Conservation (phyloP, 169 alveolate genomes). For the Theileria luwenshuni region DNA sequence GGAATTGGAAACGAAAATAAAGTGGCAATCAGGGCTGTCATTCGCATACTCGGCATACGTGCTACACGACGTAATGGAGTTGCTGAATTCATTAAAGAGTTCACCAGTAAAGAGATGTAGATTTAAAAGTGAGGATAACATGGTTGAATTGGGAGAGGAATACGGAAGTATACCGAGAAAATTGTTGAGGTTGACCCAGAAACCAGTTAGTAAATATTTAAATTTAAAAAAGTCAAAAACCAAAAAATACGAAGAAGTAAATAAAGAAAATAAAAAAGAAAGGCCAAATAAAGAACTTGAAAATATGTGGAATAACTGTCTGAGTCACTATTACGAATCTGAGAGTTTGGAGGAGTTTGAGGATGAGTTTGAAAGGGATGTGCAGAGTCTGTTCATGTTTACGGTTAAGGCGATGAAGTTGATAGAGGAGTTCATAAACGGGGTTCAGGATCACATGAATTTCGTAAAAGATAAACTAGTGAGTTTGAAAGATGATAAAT, state of each 20-base stretch:
- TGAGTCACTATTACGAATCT: neutral
- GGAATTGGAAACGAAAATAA: neutral
- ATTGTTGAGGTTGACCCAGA: neutral
- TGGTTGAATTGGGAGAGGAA: neutral
- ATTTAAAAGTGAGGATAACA: neutral
- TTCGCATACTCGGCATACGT: slow-evolving; percentile 46
- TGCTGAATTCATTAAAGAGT: slow-evolving; percentile 6
- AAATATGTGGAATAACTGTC: neutral
- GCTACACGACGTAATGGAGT: slow-evolving; percentile 38
- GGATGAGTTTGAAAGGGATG: neutral
- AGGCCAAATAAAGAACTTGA: neutral
- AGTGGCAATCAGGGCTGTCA: slow-evolving; percentile 45
- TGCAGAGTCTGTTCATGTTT: slow-evolving; percentile 4
- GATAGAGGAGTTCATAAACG: neutral
- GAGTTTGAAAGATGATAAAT: neutral
- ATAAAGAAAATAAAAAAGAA: too few species aligned
- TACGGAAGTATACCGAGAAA: neutral
- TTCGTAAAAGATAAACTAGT: slow-evolving; percentile 19
- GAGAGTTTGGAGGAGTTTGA: neutral
- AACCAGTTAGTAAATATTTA: neutral
- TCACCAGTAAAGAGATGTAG: neutral
- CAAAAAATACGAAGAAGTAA: neutral
- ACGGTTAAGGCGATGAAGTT: slow-evolving; percentile 6
- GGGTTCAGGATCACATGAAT: slow-evolving; percentile 18
- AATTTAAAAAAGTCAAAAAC: neutral